Conservation (phyloP, 345 rosid species). For the Anastatica hierochuntica region DNA sequence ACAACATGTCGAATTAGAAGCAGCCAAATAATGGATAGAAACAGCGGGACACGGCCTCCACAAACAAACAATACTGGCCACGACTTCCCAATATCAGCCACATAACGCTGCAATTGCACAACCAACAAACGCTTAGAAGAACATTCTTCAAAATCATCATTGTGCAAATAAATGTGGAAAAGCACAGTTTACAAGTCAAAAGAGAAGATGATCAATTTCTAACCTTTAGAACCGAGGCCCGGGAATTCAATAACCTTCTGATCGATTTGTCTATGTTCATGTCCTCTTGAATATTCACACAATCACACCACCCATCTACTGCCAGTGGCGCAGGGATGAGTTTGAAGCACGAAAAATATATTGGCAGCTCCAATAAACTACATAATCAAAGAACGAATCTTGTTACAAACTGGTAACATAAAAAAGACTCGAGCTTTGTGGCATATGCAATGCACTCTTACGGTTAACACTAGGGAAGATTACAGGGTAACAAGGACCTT, state of each 20-base stretch:
- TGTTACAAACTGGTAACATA: neutral
- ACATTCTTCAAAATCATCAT: neutral
- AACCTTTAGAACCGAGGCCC: constrained; percentile 87
- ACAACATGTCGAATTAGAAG: constrained; percentile 88
- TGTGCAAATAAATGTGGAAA: no score
- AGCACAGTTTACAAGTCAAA: neutral
- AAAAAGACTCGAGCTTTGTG: neutral
- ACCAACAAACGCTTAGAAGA: neutral
- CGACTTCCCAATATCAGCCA: constrained; percentile 88
- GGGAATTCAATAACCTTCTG: constrained; percentile 67
- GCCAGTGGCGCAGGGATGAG: constrained; percentile 76
- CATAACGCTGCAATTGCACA: constrained; percentile 59
- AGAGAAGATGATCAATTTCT: constrained; percentile 7
- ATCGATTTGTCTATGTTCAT: constrained; percentile 78
- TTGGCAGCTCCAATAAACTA: constrained; percentile 98
- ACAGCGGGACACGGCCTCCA: constrained; percentile 83
- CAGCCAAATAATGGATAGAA: constrained; percentile 85
- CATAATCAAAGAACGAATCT: neutral
- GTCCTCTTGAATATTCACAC: constrained; percentile 70
- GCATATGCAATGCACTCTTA: constrained; percentile 19
- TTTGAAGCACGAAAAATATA: constrained; percentile 82
- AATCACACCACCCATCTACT: constrained; percentile 83
- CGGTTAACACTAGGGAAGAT: constrained; percentile 90
- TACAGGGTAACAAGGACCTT: constrained; percentile 97
- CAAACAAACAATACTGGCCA: constrained; percentile 94